Evolutionary conservation across 352 stramenopile genomes (phyloP).

Genomic region (Phytophthora niederhauseri): DNA sequence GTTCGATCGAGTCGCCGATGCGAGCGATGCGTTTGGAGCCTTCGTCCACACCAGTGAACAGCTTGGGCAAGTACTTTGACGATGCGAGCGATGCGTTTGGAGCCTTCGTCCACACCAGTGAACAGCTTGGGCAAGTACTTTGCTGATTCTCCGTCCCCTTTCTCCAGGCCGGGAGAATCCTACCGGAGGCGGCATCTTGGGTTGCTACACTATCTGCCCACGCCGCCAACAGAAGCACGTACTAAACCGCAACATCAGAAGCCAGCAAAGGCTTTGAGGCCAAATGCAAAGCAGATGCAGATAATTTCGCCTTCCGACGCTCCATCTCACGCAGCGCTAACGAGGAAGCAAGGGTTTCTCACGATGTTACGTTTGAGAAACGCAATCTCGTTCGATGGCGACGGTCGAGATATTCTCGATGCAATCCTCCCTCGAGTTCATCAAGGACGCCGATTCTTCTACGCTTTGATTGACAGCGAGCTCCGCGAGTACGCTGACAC

Average conservation of each 20-base stretch:
- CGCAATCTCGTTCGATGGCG: background rate
- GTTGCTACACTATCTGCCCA: background rate
- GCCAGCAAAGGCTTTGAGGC: background rate
- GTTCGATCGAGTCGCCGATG: constrained; percentile 35
- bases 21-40: constrained; percentile 51
- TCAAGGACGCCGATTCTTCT: constrained; percentile 37
- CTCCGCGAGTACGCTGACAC: constrained; percentile 47
- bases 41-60: constrained; percentile 40
- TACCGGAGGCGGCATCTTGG: constrained; percentile 11
- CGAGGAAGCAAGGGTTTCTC: constrained; percentile 52
- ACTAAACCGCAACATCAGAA: constrained; percentile 6
- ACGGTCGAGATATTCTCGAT: constrained; percentile 7
- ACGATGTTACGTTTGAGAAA: constrained; percentile 13
- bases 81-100: constrained; percentile 53
- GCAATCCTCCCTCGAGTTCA: constrained; percentile 25
- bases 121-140: constrained; percentile 50
- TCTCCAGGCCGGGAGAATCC: background rate
- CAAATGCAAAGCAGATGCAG: constrained; percentile 6
- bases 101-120: constrained; percentile 36
- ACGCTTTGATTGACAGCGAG: constrained; percentile 35
- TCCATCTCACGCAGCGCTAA: constrained; percentile 15
- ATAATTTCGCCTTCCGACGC: background rate
- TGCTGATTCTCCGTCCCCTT: constrained; percentile 12
- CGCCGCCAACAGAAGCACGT: background rate
- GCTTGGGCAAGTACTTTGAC: constrained; percentile 46